Percentiles rank a stretch among this genome's conserved stretches.
Evolutionary conservation across 768 basidiomycete species (phyloP).

Genomic region (Russula brevipes): DNA sequence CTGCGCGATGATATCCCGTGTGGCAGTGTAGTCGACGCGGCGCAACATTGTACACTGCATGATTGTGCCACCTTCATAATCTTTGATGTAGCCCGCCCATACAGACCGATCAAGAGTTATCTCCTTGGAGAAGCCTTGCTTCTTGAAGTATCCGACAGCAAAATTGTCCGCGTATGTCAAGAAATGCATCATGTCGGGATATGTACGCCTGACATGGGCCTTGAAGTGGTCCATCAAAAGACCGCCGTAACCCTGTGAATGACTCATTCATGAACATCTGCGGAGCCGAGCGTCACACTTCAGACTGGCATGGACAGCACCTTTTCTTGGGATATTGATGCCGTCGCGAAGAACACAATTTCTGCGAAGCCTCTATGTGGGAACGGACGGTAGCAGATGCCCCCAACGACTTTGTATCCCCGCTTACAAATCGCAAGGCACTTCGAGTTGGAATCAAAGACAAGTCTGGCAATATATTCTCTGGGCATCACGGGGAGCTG

Average conservation of each 20-base stretch:
- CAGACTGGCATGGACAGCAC: slow-evolving; percentile 39
- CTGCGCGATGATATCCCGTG: slow-evolving; percentile 61
- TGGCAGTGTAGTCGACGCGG: slow-evolving; percentile 85
- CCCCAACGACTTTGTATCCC: slow-evolving; percentile 93
- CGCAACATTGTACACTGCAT: slow-evolving; percentile 98
- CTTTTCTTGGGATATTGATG: slow-evolving; percentile 95
- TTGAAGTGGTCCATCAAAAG: slow-evolving; percentile 99
- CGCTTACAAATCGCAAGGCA: slow-evolving; percentile 91
- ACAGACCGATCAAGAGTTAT: slow-evolving; percentile 84
- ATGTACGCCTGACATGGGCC: slow-evolving; percentile 76
- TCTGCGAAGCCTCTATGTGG: slow-evolving; percentile 93
- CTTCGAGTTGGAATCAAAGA: slow-evolving; percentile 90
- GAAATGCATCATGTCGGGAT: slow-evolving; percentile 89
- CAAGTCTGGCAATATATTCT: slow-evolving; percentile 95
- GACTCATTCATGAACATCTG: neutral
- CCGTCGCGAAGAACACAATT: slow-evolving; percentile 98
- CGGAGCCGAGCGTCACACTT: neutral
- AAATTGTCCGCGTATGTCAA: slow-evolving; percentile 99
- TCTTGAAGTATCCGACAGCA: slow-evolving; percentile 98
- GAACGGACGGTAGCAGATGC: slow-evolving; percentile 96
- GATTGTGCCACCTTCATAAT: slow-evolving; percentile 98
- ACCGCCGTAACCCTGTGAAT: slow-evolving; percentile 85
- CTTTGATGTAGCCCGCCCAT: slow-evolving; percentile 99
- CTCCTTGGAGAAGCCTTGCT: slow-evolving; percentile 98
- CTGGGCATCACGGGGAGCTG: slow-evolving; percentile 98